Percentiles rank a stretch among this genome's conserved stretches.
These are phyloP conservation scores for Areca catechu DNA, from an alignment of 176 grass and related monocot species.

Conservation along the genomic window DNA sequence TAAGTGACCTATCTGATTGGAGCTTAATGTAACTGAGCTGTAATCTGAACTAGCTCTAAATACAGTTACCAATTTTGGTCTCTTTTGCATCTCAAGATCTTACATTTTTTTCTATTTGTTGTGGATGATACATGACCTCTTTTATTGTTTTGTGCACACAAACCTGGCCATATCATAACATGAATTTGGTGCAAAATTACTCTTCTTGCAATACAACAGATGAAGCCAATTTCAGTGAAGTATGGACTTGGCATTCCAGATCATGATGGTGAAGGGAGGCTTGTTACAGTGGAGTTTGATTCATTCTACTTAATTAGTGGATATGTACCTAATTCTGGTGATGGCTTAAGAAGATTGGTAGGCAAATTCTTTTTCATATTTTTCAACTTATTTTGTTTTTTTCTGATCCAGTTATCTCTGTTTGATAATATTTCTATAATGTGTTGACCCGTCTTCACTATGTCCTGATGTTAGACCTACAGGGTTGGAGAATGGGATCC, in stretches of 20 bases:
- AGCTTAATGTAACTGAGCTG: no score
- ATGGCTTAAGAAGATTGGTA: constrained; percentile 42
- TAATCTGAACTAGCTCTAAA: no score
- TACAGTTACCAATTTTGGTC: no score
- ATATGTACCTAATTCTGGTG: constrained; percentile 89
- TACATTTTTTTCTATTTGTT: no score
- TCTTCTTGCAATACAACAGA: constrained; percentile 29
- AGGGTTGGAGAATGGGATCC: constrained; percentile 60
- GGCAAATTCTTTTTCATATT: constrained; percentile 17
- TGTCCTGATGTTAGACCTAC: constrained; percentile 44
- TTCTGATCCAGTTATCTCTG: not conserved
- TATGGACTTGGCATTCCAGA: constrained; percentile 54
- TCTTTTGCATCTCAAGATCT: no score
- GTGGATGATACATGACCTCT: no score
- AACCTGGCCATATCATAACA: no score
- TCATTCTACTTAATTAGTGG: constrained; percentile 70
- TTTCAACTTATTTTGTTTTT: constrained; percentile 3
- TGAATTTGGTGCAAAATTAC: not conserved
- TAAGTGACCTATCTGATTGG: no score
- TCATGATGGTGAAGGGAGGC: constrained; percentile 75
- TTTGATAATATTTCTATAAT: not conserved
- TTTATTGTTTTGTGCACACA: no score
- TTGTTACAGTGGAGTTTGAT: constrained; percentile 87
- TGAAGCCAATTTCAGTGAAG: constrained; percentile 67
- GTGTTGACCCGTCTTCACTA: constrained; percentile 4